Evolutionary conservation across 257 asterid genomes (phyloP), one percentile per base, ranked within the genome.

Genomic region (Solanum peruvianum): DNA sequence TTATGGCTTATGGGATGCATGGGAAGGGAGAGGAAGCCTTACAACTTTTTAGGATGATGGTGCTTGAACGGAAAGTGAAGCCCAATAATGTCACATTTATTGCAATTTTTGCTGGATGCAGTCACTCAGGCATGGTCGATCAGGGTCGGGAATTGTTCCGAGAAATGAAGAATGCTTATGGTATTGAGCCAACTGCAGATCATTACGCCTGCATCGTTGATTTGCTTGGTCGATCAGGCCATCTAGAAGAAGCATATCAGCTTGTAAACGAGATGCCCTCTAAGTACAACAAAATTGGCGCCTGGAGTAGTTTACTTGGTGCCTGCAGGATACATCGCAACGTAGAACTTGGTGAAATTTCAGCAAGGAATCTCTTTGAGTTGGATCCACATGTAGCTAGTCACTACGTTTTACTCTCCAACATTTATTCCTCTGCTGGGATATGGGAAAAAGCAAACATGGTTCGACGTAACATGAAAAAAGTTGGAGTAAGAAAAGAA

Each of bases 1-100:
- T 96, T 78, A 91, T 95, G 97, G 97, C 94, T 80, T 95, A 93
- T 73, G 98, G 99, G 66, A 94, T 95, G 97, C 98, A 96, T n/a
- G 99, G 99, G 83, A 93, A 93, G 88, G 98, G 95, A 85, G 87
- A 87, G 12, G 94, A 92, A 89, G 95, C 97, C 44, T 87, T 96
- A 89, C 75, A 86, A 39, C 94, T 96, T 78, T 92, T 94, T 86
- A 60, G 66, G 87, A 86, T 49, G 16, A 93, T 96, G 97, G 93
- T 88, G 41, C 86, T 75, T 64, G 91, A 71, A 70, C 89, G 90
- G 52, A 93, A 94, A 84, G 91, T 91, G 88, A 92, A 90, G 89
- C 96, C 97, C 82, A 96, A 96, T 52, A 94, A 91, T 60, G 93
- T 95, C 27, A 95, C 99, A 0, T 94, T 95, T 81, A 92, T 95